Evolutionary conservation across 495 filamentous ascomycete genomes (phyloP).

Genomic region (Achaetomiella virescens): DNA sequence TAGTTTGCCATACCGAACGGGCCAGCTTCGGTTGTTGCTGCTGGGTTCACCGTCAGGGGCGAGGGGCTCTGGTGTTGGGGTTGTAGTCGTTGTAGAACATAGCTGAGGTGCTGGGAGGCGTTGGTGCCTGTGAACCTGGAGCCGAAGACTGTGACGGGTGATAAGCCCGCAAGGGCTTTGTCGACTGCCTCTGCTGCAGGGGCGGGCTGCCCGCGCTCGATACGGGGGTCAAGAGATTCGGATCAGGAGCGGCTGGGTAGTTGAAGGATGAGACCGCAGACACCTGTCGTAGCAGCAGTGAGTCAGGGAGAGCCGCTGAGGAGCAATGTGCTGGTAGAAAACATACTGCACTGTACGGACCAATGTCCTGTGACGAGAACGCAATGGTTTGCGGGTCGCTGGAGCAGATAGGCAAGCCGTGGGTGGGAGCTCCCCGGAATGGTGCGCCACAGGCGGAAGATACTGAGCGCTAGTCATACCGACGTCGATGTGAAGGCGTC

Average conservation of each 20-base stretch:
- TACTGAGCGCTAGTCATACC: slow-evolving; percentile 30
- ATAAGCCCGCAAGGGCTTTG: slow-evolving; percentile 33
- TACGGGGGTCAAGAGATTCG: slow-evolving; percentile 41
- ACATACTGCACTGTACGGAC: slow-evolving; percentile 32
- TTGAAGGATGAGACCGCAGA: slow-evolving; percentile 40
- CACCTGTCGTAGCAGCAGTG: slow-evolving; percentile 14
- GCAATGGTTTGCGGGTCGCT: slow-evolving; percentile 18
- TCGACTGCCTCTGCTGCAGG: slow-evolving; percentile 31
- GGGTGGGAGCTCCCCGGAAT: slow-evolving; percentile 15
- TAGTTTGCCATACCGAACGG: slow-evolving; percentile 28
- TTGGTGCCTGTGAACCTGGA: slow-evolving; percentile 35
- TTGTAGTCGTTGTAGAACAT: slow-evolving; percentile 31
- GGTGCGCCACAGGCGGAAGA: slow-evolving; percentile 22
- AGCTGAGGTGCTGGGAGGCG: slow-evolving; percentile 39
- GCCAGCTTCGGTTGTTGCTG: slow-evolving; percentile 21
- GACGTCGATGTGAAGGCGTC: slow-evolving; percentile 21
- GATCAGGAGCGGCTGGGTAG: slow-evolving; percentile 38
- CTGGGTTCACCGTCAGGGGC: slow-evolving; percentile 31
- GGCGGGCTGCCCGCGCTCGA: slow-evolving; percentile 41
- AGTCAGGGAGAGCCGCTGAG: neutral
- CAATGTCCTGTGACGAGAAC: slow-evolving; percentile 26
- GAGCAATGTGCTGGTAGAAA: neutral
- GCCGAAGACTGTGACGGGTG: slow-evolving; percentile 23
- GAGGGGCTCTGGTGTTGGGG: slow-evolving; percentile 30
- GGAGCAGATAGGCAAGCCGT: slow-evolving; percentile 18